Conservation (phyloP, 2,329 filamentous ascomycete species). For the Penicillium italicum region DNA sequence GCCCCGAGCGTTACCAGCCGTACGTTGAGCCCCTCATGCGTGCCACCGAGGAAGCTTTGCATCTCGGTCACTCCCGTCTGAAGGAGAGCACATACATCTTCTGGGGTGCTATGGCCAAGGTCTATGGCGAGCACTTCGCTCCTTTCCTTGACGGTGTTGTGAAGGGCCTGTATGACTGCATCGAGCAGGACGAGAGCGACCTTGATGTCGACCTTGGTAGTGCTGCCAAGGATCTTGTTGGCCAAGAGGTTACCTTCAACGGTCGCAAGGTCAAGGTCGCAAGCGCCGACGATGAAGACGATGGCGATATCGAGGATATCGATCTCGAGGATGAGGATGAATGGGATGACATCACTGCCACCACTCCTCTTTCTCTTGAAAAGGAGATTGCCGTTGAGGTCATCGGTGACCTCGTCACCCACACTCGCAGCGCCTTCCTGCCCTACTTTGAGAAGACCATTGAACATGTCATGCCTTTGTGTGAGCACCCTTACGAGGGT, state of each 20-base stretch:
- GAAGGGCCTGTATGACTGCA: constrained; percentile 68
- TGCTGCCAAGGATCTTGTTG: constrained; percentile 68
- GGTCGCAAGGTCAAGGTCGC: constrained; percentile 85
- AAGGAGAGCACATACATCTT: constrained; percentile 97
- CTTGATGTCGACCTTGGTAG: constrained; percentile 72
- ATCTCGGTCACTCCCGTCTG: constrained; percentile 82
- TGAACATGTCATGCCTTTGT: constrained; percentile 72
- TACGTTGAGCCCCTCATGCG: constrained; percentile 89
- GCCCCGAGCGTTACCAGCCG: constrained; percentile 78
- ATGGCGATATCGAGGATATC: constrained; percentile 58
- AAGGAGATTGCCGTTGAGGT: constrained; percentile 98
- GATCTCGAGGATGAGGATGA: constrained; percentile 77
- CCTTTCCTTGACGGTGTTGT: constrained; percentile 47
- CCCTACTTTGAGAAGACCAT: constrained; percentile 88
- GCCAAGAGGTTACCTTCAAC: constrained; percentile 70
- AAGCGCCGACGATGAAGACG: constrained; percentile 56
- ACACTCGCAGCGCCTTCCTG: constrained; percentile 75
- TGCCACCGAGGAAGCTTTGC: constrained; percentile 84
- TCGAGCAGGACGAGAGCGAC: constrained; percentile 84
- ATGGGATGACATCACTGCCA: constrained; percentile 77
- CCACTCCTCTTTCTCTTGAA: constrained; percentile 86
- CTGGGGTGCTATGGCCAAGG: constrained; percentile 91
- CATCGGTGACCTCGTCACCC: constrained; percentile 83
- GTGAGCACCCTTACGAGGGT: constrained; percentile 87
- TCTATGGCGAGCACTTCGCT: constrained; percentile 68